Conservation (phyloP, 2,329 filamentous ascomycete species). For the Colletotrichum sp. region DNA sequence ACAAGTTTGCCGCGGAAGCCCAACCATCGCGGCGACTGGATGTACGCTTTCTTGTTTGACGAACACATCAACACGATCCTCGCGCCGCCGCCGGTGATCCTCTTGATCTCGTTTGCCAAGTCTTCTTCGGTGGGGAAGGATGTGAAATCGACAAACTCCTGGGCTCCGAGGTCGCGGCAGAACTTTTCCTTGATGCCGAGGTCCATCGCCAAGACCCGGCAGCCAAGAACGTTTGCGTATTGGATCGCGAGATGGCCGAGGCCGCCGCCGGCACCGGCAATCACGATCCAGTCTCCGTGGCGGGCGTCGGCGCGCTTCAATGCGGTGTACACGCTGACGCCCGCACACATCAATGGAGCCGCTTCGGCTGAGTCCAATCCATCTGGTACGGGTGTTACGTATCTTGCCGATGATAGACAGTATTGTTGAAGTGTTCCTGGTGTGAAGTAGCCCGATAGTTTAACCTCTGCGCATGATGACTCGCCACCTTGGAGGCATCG, state of each 20-base stretch:
- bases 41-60: slow-evolving; percentile 26
- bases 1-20: slow-evolving; percentile 32
- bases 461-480: slow-evolving; percentile 23
- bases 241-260: slow-evolving; percentile 33
- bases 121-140: slow-evolving; percentile 18
- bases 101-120: slow-evolving; percentile 9
- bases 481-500: slow-evolving; percentile 26
- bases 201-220: slow-evolving; percentile 32
- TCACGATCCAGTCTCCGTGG: slow-evolving; percentile 29
- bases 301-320: slow-evolving; percentile 39
- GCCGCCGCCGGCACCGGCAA: slow-evolving; percentile 36
- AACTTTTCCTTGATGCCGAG: slow-evolving; percentile 27
- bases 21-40: slow-evolving; percentile 26
- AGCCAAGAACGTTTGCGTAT: slow-evolving; percentile 32
- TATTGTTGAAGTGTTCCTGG: slow-evolving; percentile 31
- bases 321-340: slow-evolving; percentile 67
- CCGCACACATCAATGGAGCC: slow-evolving; percentile 72
- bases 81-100: slow-evolving; percentile 23
- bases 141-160: slow-evolving; percentile 29
- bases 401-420: slow-evolving; percentile 33
- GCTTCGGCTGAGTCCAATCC: slow-evolving; percentile 36
- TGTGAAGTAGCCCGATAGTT: slow-evolving; percentile 29
- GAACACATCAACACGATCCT: slow-evolving; percentile 27
- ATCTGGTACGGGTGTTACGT: slow-evolving; percentile 48
- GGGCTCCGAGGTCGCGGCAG: slow-evolving; percentile 28